A percentile compares a stretch with the other conserved stretches of the same genome.
Conservation (phyloP, 2,329 filamentous ascomycete species). For the Xylariales sp. region DNA sequence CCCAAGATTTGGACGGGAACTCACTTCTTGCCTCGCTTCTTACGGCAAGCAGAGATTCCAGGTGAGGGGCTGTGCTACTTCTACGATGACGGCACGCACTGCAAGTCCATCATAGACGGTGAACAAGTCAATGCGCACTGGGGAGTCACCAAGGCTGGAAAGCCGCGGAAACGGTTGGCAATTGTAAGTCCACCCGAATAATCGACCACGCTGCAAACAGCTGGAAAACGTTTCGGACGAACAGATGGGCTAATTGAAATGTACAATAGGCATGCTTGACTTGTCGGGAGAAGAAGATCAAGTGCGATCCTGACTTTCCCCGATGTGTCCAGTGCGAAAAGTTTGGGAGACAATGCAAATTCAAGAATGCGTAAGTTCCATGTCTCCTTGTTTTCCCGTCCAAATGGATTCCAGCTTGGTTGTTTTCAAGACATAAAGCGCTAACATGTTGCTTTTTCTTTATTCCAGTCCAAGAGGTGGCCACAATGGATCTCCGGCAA, state of each 20-base stretch:
- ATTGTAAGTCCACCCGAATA: conserved; percentile 47
- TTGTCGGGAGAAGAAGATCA: conserved; percentile 96
- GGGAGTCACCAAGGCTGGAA: conserved; percentile 92
- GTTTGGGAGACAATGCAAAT: conserved; percentile 79
- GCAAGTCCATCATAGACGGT: conserved; percentile 79
- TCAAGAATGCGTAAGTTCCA: conserved; percentile 75
- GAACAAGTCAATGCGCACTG: conserved; percentile 86
- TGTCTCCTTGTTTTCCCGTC: no score
- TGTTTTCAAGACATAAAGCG: no score
- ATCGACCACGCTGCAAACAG: not conserved
- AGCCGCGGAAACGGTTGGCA: conserved; percentile 83
- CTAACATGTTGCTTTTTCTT: conserved; percentile 8
- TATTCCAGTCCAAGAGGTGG: conserved; percentile 49
- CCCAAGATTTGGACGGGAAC: conserved; percentile 68
- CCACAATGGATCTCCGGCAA: conserved; percentile 52
- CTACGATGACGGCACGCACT: conserved; percentile 80
- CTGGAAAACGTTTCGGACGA: not conserved
- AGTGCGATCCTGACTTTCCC: conserved; percentile 84
- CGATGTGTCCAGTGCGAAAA: conserved; percentile 92
- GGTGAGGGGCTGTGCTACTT: conserved; percentile 81
- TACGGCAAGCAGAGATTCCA: conserved; percentile 61
- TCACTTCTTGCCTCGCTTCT: conserved; percentile 63
- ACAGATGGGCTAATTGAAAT: no score
- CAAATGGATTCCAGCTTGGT: no score
- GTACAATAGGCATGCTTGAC: conserved; percentile 71